These are phyloP conservation scores for Tylopilus rubrobrunneus DNA, from an alignment of 768 basidiomycete genomes.

Conservation along the genomic window DNA sequence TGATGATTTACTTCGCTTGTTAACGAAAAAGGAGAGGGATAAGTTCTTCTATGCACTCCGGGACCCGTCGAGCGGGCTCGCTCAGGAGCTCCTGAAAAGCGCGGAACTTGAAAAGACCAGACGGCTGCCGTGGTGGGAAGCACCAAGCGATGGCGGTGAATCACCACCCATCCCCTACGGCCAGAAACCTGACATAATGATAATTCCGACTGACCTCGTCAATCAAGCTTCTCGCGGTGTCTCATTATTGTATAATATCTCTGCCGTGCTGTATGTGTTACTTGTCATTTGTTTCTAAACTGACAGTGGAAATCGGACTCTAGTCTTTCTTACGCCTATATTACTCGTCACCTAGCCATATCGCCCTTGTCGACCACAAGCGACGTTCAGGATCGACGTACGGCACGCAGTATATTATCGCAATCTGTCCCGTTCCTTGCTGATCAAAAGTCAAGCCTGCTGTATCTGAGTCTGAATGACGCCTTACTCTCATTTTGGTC, in stretches of 20 bases:
- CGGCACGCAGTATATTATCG: constrained; percentile 46
- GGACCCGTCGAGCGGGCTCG: constrained; percentile 60
- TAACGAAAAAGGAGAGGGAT: constrained; percentile 56
- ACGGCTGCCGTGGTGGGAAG: constrained; percentile 74
- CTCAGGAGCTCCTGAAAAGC: constrained; percentile 56
- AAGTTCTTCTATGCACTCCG: constrained; percentile 57
- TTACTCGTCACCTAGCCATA: constrained; percentile 55
- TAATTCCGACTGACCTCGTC: constrained; percentile 43
- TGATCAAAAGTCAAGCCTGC: constrained; percentile 53
- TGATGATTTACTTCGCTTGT: constrained; percentile 56
- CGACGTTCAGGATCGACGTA: constrained; percentile 41
- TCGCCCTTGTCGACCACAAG: constrained; percentile 49
- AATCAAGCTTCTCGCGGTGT: constrained; percentile 35
- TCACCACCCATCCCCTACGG: constrained; percentile 28
- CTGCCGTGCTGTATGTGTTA: constrained; percentile 57
- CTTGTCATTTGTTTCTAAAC: background rate
- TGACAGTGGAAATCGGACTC: background rate
- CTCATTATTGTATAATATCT: constrained; percentile 64
- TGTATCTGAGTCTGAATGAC: constrained; percentile 47
- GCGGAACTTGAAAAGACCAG: constrained; percentile 49
- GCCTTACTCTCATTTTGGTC: constrained; percentile 67
- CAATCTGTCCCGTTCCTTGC: constrained; percentile 61
- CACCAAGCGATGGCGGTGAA: constrained; percentile 2
- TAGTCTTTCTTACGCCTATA: constrained; percentile 69
- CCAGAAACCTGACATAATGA: constrained; percentile 40